Evolutionary conservation across 2,329 filamentous ascomycete species (phyloP), one percentile per base, ranked within the genome.

Genomic region (Didymella pinodella): DNA sequence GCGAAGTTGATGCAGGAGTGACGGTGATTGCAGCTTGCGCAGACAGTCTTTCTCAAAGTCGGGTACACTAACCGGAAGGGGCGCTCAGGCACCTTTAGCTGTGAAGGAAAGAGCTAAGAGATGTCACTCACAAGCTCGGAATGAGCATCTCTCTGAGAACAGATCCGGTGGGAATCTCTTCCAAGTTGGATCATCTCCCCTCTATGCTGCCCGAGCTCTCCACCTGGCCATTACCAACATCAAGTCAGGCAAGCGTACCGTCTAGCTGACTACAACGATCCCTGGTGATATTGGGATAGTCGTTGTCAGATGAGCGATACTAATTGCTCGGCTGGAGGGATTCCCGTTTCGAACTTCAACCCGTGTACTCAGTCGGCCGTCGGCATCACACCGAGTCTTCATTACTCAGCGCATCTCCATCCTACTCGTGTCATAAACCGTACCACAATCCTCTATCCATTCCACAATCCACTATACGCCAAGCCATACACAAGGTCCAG

Each of bases 281-380:
- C 8, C n/a, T 25, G 18, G 20, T 14, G 59, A 86, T 85, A 69
- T 88, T 88, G 36, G 79, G 81, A 7, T 87, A 77, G 47, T 85
- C 83, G 31, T 79, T 79, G 52, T 84, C 76, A 49, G 81, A 75
- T 64, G 48, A 40, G 62, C 55, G 20, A 88, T 79, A 64, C 86
- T 82, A 64, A 84, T 81, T 60, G 82, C 85, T n/a, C 82, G 76
- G 6, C 88, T 25, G 38, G 18, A 41, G 11, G 4, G 8, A 41
- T 11, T 25, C n/a, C 38, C 10, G 12, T 12, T 11, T 41, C 38
- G 20, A 40, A 10, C 18, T 11, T 40, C 18, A 18, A 40, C 12
- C 18, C 20, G 38, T 6, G 7, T 41, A 41, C 20, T 25, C 38
- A 41, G 20, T 25, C n/a, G 38, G 76, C 66, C 78, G 81, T 29